These are phyloP conservation scores for Rauvolfia tetraphylla DNA, from an alignment of 257 asterid genomes.

Conservation along the genomic window DNA sequence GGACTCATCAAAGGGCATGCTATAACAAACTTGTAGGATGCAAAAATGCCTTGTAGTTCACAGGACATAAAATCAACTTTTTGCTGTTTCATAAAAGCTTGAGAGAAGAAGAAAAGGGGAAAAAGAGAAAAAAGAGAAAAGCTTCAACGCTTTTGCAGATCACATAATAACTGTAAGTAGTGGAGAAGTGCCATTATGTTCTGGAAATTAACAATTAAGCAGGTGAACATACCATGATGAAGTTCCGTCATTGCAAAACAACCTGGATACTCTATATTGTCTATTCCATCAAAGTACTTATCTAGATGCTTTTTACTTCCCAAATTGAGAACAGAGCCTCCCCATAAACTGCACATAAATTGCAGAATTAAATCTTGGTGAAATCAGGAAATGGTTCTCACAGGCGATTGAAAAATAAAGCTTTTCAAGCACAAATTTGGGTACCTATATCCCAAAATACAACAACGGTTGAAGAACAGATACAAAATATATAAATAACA, in stretches of 20 bases:
- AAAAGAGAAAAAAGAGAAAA: too few species aligned
- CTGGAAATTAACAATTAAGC: not conserved
- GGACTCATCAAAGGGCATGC: not conserved
- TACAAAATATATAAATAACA: not conserved
- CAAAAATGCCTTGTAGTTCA: not conserved
- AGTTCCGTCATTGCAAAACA: slow-evolving; percentile 99
- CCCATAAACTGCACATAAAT: slow-evolving; percentile 73
- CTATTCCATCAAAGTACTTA: slow-evolving; percentile 77
- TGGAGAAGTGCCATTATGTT: not conserved
- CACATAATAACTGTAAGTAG: not conserved
- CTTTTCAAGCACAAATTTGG: not conserved
- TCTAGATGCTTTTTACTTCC: slow-evolving; percentile 92
- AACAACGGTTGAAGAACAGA: not conserved
- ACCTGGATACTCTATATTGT: slow-evolving; percentile 82
- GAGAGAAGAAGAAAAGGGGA: not conserved
- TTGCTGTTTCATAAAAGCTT: not conserved
- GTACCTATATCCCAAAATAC: not conserved
- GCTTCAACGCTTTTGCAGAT: too few species aligned
- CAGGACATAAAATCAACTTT: not conserved
- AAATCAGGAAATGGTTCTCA: not conserved
- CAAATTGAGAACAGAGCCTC: slow-evolving; percentile 94
- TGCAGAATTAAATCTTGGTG: not conserved
- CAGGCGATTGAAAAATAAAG: too few species aligned
- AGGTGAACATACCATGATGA: slow-evolving; percentile 69
- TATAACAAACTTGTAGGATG: not conserved